A percentile compares a stretch with the other conserved stretches of the same genome.
Evolutionary conservation across 2,329 filamentous ascomycete species (phyloP).

Genomic region (Calonectria honghensis): DNA sequence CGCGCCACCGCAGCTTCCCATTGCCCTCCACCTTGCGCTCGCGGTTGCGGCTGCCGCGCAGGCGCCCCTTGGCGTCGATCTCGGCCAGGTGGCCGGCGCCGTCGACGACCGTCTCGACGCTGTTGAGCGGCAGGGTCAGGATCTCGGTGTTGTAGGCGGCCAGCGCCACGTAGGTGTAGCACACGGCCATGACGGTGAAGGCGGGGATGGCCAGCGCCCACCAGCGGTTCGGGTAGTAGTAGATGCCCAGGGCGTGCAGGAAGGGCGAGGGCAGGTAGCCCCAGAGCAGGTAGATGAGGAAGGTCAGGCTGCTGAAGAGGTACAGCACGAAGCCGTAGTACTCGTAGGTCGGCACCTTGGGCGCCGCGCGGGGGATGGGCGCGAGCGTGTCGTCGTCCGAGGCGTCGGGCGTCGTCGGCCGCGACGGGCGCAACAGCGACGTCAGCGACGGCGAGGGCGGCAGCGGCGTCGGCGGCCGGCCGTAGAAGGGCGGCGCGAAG

Average conservation of each 20-base stretch:
- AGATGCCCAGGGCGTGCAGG: slow-evolving; percentile 92
- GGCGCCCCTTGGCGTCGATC: slow-evolving; percentile 81
- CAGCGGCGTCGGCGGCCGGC: slow-evolving; percentile 93
- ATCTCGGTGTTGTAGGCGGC: slow-evolving; percentile 93
- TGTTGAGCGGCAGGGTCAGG: slow-evolving; percentile 86
- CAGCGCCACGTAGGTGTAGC: slow-evolving; percentile 96
- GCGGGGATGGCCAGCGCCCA: slow-evolving; percentile 95
- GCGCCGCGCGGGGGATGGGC: slow-evolving; percentile 88
- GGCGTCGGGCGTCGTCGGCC: slow-evolving; percentile 94
- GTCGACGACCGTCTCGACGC: slow-evolving; percentile 93
- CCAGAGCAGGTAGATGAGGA: slow-evolving; percentile 85
- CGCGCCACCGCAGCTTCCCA: slow-evolving; percentile 80
- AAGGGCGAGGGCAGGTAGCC: slow-evolving; percentile 94
- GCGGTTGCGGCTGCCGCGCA: slow-evolving; percentile 62
- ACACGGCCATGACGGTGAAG: slow-evolving; percentile 89
- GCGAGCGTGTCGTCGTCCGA: slow-evolving; percentile 92
- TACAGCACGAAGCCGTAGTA: slow-evolving; percentile 99
- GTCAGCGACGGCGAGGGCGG: slow-evolving; percentile 95
- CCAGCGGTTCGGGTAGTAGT: slow-evolving; percentile 98
- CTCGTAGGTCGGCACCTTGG: slow-evolving; percentile 98
- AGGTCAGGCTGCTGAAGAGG: slow-evolving; percentile 88
- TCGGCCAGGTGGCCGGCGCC: slow-evolving; percentile 90
- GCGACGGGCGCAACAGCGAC: slow-evolving; percentile 90
- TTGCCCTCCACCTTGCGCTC: slow-evolving; percentile 61
- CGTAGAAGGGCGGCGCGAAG: slow-evolving; percentile 93